Percentiles rank a stretch among this genome's conserved stretches.
These are phyloP conservation scores for Schwanniomyces pseudopolymorphus DNA, from an alignment of 805 yeast species.

Conservation along the genomic window DNA sequence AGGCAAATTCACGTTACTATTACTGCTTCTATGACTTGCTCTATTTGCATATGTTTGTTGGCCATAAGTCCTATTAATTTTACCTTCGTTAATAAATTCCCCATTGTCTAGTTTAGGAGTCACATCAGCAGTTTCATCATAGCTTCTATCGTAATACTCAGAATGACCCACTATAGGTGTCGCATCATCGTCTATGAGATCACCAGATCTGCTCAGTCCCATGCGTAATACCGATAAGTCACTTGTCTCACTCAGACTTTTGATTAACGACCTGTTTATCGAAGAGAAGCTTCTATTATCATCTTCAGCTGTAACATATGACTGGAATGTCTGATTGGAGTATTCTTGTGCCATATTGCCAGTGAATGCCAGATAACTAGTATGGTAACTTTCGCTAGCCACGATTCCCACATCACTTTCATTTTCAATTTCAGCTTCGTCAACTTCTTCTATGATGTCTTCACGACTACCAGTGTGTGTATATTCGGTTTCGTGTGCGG, in stretches of 20 bases:
- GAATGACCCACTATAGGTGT: slow-evolving; percentile 28
- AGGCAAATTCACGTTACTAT: slow-evolving; percentile 19
- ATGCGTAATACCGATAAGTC: not conserved
- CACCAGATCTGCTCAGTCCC: not conserved
- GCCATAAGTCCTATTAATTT: not conserved
- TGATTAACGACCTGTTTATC: slow-evolving; percentile 31
- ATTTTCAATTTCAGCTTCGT: slow-evolving; percentile 16
- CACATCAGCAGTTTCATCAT: slow-evolving; percentile 22
- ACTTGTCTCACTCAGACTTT: slow-evolving; percentile 13
- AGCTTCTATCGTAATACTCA: slow-evolving; percentile 1
- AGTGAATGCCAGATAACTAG: slow-evolving; percentile 1
- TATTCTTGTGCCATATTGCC: slow-evolving; percentile 9
- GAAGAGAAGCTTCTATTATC: slow-evolving; percentile 32
- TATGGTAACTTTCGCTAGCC: slow-evolving; percentile 5
- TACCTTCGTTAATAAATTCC: not conserved
- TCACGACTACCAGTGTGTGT: slow-evolving; percentile 10
- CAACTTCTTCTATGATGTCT: slow-evolving; percentile 14
- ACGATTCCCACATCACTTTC: not conserved
- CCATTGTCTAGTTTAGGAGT: slow-evolving; percentile 24
- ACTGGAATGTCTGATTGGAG: slow-evolving; percentile 24
- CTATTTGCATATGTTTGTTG: not conserved
- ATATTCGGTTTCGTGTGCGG: slow-evolving; percentile 22
- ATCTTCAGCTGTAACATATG: slow-evolving; percentile 25
- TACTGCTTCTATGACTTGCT: slow-evolving; percentile 1
- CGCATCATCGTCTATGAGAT: slow-evolving; percentile 20